phyloP scores from a whole-genome alignment of 345 rosid genomes.

The Boechera divaricarpa region DNA sequence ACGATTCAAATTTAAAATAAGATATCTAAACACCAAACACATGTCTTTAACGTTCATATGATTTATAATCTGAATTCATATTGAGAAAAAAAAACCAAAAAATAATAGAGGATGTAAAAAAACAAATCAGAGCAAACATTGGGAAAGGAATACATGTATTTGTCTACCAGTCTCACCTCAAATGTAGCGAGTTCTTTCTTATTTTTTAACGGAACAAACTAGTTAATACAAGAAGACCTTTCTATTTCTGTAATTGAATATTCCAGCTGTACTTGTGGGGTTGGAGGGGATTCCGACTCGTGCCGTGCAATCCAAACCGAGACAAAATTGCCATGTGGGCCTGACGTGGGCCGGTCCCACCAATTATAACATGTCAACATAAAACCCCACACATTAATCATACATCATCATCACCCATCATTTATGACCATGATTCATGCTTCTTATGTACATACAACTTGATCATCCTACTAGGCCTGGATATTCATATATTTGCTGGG shows the following conservation, averaged over 20 bases:
- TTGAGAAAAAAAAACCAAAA: too few relatives aligned
- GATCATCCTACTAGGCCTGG: not conserved
- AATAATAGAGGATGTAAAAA: too few relatives aligned
- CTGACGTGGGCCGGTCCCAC: slow-evolving; percentile 47
- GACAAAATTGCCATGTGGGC: slow-evolving; percentile 36
- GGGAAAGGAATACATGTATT: slow-evolving; percentile 10
- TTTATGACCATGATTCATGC: slow-evolving; percentile 22
- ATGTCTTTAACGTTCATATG: too few relatives aligned
- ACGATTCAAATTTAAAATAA: too few relatives aligned
- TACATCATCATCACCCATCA: slow-evolving; percentile 21
- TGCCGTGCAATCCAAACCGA: slow-evolving; percentile 41
- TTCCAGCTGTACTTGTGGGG: slow-evolving; percentile 24
- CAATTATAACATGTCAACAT: slow-evolving; percentile 28
- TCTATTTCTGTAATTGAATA: slow-evolving; percentile 2
- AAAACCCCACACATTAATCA: slow-evolving; percentile 17
- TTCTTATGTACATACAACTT: not conserved
- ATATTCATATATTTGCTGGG: too few relatives aligned
- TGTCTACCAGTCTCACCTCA: slow-evolving; percentile 5
- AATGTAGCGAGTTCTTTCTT: slow-evolving; percentile 19
- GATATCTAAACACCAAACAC: too few relatives aligned
- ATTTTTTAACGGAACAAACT: slow-evolving; percentile 15
- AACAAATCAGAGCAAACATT: not conserved
- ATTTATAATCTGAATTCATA: too few relatives aligned
- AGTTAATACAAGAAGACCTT: slow-evolving; percentile 26
- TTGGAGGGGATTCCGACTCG: slow-evolving; percentile 15